These are phyloP conservation scores for Epichloe gansuensis DNA, from an alignment of 2,329 filamentous ascomycete genomes.

Conservation along the genomic window DNA sequence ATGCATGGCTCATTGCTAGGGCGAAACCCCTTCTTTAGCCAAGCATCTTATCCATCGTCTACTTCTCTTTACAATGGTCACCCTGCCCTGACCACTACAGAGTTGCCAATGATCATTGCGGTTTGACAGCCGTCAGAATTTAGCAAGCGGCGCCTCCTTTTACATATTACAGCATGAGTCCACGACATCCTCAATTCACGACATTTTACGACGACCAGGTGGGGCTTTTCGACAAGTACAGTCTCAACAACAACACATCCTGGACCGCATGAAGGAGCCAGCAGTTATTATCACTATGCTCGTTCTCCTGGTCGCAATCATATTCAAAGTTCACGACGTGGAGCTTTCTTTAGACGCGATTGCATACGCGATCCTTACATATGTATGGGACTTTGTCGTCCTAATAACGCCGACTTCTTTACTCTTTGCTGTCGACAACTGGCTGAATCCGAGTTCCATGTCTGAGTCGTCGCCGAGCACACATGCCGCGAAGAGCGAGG, in stretches of 20 bases:
- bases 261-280: constrained; percentile 23
- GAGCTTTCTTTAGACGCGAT: constrained; percentile 18
- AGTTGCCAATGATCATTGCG: constrained; percentile 3
- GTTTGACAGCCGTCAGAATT: constrained; percentile 10
- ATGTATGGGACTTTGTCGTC: constrained; percentile 51
- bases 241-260: constrained; percentile 13
- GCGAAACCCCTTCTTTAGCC: background rate
- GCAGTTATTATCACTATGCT: constrained; percentile 23
- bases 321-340: constrained; percentile 23
- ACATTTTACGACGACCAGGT: constrained; percentile 25
- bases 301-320: constrained; percentile 20
- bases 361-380: constrained; percentile 20
- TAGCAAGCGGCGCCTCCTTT: constrained; percentile 3
- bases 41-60: background rate
- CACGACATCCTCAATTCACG: constrained; percentile 19
- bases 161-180: constrained; percentile 21
- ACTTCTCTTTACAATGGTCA: constrained; percentile 10
- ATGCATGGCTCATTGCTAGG: background rate
- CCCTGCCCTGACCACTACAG: constrained; percentile 5
- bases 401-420: constrained; percentile 42
- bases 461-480: constrained; percentile 26
- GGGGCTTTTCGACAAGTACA: constrained; percentile 20
- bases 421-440: constrained; percentile 44
- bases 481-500: constrained; percentile 50
- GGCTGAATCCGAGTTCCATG: constrained; percentile 35